phyloP scores from a whole-genome alignment of 306 rosid species.

The Quercus engelmannii region DNA sequence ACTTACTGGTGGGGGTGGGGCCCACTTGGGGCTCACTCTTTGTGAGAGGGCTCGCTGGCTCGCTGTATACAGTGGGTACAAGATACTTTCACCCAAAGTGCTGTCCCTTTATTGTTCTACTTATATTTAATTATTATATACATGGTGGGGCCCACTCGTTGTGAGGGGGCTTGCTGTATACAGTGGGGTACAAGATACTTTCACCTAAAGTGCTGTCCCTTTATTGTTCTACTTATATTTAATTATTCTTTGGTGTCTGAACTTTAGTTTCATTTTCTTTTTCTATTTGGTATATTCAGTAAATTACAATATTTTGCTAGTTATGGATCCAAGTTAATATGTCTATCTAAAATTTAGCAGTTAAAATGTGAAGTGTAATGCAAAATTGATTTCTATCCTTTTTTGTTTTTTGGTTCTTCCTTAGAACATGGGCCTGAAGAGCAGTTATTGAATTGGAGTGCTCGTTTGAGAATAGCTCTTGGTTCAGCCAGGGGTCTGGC shows the following conservation, averaged over 20 bases:
- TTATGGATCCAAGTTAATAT: neutral
- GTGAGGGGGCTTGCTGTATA: too few relatives aligned
- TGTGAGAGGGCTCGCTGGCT: too few relatives aligned
- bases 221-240: neutral
- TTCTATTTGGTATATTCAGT: neutral
- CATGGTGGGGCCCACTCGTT: too few relatives aligned
- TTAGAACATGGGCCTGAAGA: conserved; percentile 40
- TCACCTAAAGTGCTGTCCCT: neutral
- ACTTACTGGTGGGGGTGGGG: too few relatives aligned
- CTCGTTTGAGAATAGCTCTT: conserved; percentile 79
- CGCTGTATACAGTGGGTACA: too few relatives aligned
- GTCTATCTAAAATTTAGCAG: neutral
- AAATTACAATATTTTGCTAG: neutral
- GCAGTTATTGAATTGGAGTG: conserved; percentile 59
- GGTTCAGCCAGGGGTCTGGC: conserved; percentile 96
- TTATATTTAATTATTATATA: neutral
- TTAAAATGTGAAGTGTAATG: neutral
- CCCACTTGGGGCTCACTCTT: too few relatives aligned
- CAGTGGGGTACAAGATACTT: too few relatives aligned
- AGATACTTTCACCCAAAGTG: too few relatives aligned
- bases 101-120: neutral
- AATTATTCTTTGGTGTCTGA: neutral
- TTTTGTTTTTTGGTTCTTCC: neutral
- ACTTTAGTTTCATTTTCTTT: neutral
- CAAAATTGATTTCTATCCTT: neutral